Percentiles rank a stretch among this genome's conserved stretches.
These are phyloP conservation scores for Hippophae tibetana DNA, from an alignment of 306 rosid species.

Conservation along the genomic window DNA sequence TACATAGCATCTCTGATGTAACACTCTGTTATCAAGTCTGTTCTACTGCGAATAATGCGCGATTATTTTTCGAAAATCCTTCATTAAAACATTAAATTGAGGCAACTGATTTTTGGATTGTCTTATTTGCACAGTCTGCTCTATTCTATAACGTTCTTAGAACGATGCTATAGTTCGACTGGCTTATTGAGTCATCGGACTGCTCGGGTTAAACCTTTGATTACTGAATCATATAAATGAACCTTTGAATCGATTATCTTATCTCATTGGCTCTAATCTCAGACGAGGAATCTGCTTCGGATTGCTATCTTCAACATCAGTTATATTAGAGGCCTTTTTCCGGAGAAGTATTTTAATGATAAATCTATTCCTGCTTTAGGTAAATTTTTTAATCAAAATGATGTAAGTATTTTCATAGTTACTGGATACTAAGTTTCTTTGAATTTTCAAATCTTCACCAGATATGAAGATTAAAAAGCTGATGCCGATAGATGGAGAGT, in stretches of 20 bases:
- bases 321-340: conserved; percentile 91
- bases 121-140: too few species aligned
- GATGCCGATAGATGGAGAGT: conserved; percentile 88
- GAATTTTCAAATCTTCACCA: conserved; percentile 23
- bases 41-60: too few species aligned
- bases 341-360: conserved; percentile 89
- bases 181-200: too few species aligned
- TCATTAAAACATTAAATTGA: too few species aligned
- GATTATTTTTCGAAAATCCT: too few species aligned
- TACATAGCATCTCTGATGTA: too few species aligned
- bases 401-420: conserved; percentile 1
- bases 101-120: too few species aligned
- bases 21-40: too few species aligned
- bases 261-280: conserved; percentile 13
- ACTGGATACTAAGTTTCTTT: conserved; percentile 12
- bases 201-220: not conserved
- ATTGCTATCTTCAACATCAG: conserved; percentile 92
- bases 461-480: conserved; percentile 96
- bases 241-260: not conserved
- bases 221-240: not conserved
- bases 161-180: too few species aligned
- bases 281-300: conserved; percentile 95
- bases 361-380: conserved; percentile 93
- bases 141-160: too few species aligned
- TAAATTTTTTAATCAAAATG: conserved; percentile 15